Evolutionary conservation across 2,329 filamentous ascomycete species (phyloP).

Genomic region (Escovopsis sp.): DNA sequence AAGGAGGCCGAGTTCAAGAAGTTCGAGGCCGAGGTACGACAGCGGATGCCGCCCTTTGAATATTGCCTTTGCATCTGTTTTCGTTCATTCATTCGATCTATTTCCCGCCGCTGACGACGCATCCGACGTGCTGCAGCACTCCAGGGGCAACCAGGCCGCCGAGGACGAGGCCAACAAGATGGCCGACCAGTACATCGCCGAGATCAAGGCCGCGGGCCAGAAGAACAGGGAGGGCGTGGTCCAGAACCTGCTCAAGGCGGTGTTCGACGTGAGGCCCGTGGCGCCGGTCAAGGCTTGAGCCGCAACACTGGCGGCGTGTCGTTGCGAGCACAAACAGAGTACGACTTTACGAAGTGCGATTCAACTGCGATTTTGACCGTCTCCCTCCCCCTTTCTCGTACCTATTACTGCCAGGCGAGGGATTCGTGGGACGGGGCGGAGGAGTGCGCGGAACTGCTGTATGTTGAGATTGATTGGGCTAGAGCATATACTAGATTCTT

Average conservation of each 20-base stretch:
- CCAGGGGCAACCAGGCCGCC: conserved; percentile 70
- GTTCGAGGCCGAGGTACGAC: conserved; percentile 58
- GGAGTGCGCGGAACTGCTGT: not conserved
- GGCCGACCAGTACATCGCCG: conserved; percentile 64
- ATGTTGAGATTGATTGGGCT: not conserved
- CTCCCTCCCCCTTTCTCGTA: no score
- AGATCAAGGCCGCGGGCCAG: conserved; percentile 68
- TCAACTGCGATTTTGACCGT: no score
- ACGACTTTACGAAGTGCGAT: no score
- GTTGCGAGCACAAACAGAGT: no score
- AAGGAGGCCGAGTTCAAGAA: conserved; percentile 94
- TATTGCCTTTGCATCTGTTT: no score
- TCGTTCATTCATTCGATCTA: not conserved
- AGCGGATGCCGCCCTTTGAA: no score
- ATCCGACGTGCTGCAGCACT: conserved; percentile 46
- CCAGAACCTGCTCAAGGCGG: conserved; percentile 68
- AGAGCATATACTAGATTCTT: no score
- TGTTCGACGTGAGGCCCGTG: conserved; percentile 69
- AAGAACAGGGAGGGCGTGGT: conserved; percentile 70
- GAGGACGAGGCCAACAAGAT: conserved; percentile 67
- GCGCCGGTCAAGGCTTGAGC: conserved; percentile 21
- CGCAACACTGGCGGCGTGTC: no score
- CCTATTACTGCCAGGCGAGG: no score
- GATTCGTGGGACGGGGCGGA: not conserved
- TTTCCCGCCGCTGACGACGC: not conserved